Percentiles rank a stretch among this genome's conserved stretches.
Conservation (phyloP, 768 basidiomycete species). For the Dioszegia crocea region DNA sequence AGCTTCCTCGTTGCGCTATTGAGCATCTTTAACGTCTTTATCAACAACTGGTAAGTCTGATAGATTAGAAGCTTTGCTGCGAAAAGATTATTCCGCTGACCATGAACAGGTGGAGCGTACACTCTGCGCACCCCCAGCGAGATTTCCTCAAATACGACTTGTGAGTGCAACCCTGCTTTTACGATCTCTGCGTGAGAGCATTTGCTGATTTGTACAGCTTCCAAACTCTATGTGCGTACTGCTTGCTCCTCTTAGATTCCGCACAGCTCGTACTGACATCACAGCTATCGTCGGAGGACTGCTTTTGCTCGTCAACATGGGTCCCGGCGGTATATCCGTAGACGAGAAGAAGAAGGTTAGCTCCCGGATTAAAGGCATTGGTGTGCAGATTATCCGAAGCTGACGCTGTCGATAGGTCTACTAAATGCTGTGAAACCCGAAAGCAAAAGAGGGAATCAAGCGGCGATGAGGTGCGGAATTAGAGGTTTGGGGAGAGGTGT, state of each 20-base stretch:
- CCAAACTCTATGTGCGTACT: conserved; percentile 75
- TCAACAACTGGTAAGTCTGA: conserved; percentile 76
- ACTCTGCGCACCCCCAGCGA: conserved; percentile 84
- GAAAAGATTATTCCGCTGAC: not conserved
- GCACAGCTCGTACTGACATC: conserved; percentile 9
- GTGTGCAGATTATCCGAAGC: not conserved
- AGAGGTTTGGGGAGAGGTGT: too few species aligned
- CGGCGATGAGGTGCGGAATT: not conserved
- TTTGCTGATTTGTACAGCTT: conserved; percentile 24
- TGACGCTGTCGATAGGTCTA: not conserved
- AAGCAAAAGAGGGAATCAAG: not conserved
- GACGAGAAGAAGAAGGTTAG: conserved; percentile 97
- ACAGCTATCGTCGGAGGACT: conserved; percentile 92
- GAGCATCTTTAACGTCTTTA: conserved; percentile 92
- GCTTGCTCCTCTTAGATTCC: too few species aligned
- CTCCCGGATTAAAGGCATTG: not conserved
- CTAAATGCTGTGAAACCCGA: not conserved
- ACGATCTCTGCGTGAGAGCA: not conserved
- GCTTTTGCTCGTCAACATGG: conserved; percentile 95
- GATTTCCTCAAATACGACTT: conserved; percentile 99
- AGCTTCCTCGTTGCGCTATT: conserved; percentile 87
- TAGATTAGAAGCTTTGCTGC: not conserved
- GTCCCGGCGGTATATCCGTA: conserved; percentile 93
- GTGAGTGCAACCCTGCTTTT: conserved; percentile 22
- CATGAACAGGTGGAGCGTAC: conserved; percentile 67